Evolutionary conservation across 169 alveolate species (phyloP).

Genomic region (Eimeria zaria): DNA sequence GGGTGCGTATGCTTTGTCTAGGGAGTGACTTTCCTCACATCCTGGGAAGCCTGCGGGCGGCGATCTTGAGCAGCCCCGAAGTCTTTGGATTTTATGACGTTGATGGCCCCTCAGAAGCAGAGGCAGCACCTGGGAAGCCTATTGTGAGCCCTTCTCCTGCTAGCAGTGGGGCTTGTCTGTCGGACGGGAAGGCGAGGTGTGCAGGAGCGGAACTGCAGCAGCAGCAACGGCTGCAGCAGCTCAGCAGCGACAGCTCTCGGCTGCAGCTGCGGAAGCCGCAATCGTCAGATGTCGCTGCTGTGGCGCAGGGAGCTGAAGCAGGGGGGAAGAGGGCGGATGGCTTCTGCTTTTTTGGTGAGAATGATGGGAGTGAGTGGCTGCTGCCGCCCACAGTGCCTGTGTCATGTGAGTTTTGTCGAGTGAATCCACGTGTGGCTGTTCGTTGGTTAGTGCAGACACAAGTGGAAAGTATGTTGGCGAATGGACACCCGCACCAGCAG

Average conservation of each 20-base stretch:
- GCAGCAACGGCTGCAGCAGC: background rate
- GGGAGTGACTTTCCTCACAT: slow-evolving; percentile 8
- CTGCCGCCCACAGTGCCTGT: slow-evolving; percentile 53
- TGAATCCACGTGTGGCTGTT: slow-evolving; percentile 53
- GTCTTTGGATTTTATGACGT: background rate
- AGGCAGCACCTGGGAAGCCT: slow-evolving; percentile 1
- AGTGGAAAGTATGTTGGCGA: background rate
- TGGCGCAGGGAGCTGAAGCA: background rate
- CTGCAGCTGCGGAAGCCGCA: background rate
- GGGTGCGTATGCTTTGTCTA: background rate
- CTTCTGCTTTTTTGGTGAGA: background rate
- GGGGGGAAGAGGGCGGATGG: background rate
- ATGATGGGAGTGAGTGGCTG: slow-evolving; percentile 10
- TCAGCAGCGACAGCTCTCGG: no score
- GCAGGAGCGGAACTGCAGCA: background rate
- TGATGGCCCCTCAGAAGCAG: background rate
- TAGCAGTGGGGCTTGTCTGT: background rate
- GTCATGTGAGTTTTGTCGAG: slow-evolving; percentile 12
- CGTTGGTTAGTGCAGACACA: slow-evolving; percentile 58
- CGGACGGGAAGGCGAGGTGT: background rate
- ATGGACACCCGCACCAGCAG: slow-evolving; percentile 2
- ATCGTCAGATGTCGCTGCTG: background rate
- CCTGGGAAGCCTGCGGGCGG: slow-evolving; percentile 62
- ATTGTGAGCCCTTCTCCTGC: background rate
- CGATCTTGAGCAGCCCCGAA: slow-evolving; percentile 16